Evolutionary conservation across 1,284 basidiomycete genomes (phyloP).

Genomic region (Meira nashicola): DNA sequence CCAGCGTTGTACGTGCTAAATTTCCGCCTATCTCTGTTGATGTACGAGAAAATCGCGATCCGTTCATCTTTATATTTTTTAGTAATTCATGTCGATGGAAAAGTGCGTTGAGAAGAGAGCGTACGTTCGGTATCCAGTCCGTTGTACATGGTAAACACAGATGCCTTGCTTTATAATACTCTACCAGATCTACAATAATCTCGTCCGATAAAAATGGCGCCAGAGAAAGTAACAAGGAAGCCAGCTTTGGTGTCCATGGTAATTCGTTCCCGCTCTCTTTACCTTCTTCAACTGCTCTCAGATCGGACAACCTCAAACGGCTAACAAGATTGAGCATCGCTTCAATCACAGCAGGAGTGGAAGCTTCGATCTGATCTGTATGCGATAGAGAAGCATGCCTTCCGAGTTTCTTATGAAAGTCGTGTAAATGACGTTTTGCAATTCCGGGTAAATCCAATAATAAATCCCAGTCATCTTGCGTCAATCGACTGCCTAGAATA

Average conservation of each 20-base stretch:
- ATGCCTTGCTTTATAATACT: slow-evolving; percentile 39
- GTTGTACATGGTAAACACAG: slow-evolving; percentile 45
- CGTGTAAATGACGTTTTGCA: slow-evolving; percentile 40
- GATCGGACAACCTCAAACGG: background rate
- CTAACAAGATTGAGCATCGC: slow-evolving; percentile 10
- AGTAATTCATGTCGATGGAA: slow-evolving; percentile 33
- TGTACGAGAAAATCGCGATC: too few species aligned
- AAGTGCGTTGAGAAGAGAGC: slow-evolving; percentile 40
- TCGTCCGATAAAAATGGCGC: slow-evolving; percentile 43
- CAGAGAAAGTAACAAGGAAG: slow-evolving; percentile 37
- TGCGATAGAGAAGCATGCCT: background rate
- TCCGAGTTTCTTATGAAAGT: background rate
- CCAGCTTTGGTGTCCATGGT: slow-evolving; percentile 39
- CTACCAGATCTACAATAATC: slow-evolving; percentile 36
- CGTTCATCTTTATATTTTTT: too few species aligned
- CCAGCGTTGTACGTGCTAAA: slow-evolving; percentile 30
- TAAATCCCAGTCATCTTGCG: slow-evolving; percentile 41
- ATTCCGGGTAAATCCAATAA: slow-evolving; percentile 40
- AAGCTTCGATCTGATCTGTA: background rate
- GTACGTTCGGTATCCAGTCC: slow-evolving; percentile 44
- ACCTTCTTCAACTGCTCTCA: background rate
- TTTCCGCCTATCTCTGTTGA: slow-evolving; percentile 8
- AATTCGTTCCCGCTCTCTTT: slow-evolving; percentile 9
- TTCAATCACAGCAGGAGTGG: background rate
- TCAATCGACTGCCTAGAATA: slow-evolving; percentile 13